phyloP scores from a whole-genome alignment of 371 early-diverging fungal species.

The Sporodiniella umbellata region DNA sequence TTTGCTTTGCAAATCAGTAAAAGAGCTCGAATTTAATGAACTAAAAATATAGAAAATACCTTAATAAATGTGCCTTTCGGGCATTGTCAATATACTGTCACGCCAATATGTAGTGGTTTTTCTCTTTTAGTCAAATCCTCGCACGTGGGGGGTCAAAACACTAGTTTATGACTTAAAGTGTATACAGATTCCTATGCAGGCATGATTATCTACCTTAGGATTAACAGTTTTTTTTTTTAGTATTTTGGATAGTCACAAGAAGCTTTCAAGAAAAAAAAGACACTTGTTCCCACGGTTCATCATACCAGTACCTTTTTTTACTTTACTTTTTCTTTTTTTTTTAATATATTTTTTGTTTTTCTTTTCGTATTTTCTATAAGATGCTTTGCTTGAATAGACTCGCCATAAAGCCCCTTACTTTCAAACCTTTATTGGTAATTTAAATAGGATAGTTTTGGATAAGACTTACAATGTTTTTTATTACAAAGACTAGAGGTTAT shows the following conservation, averaged over 20 bases:
- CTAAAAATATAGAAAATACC: conserved; percentile 11
- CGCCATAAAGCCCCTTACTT: background rate
- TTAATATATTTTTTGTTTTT: background rate
- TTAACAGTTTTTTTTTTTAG: too few relatives aligned
- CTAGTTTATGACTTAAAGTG: too few relatives aligned
- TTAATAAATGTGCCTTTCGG: background rate
- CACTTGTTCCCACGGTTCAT: conserved; percentile 9
- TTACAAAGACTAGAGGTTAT: conserved; percentile 18
- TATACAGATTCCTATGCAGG: too few relatives aligned
- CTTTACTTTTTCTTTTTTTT: background rate
- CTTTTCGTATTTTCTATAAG: too few relatives aligned
- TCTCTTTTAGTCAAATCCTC: too few relatives aligned
- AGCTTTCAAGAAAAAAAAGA: background rate
- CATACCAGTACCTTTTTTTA: background rate
- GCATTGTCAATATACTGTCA: background rate
- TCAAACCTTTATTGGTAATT: conserved; percentile 7
- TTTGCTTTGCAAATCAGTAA: conserved; percentile 20
- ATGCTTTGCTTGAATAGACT: conserved; percentile 15
- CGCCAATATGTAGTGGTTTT: too few relatives aligned
- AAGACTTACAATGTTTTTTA: background rate
- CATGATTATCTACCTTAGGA: too few relatives aligned
- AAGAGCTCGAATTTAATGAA: conserved; percentile 22
- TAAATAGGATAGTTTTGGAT: background rate
- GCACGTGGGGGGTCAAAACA: too few relatives aligned
- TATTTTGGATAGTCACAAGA: background rate